phyloP scores from a whole-genome alignment of 208 protist genomes.

The Leptomonas pyrrhocoris region DNA sequence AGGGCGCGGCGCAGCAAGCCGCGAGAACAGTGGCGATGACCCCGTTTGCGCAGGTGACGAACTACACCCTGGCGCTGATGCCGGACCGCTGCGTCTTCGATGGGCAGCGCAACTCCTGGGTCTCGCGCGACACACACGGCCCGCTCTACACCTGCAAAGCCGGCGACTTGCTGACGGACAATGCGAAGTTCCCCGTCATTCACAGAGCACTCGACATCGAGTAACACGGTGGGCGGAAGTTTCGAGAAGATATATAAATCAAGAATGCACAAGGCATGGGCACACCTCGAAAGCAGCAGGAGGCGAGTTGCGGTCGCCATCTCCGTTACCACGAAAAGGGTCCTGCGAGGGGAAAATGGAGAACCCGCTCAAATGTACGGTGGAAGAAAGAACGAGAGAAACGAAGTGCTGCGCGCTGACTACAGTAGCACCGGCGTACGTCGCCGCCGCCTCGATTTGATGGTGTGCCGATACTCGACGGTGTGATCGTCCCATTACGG shows the following conservation, averaged over 20 bases:
- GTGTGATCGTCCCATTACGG: no score
- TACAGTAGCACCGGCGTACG: no score
- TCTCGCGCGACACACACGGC: constrained; percentile 67
- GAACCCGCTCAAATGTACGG: no score
- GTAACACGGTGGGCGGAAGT: constrained; percentile 14
- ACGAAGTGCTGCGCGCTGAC: no score
- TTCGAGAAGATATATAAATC: no score
- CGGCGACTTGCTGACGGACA: constrained; percentile 68
- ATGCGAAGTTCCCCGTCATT: constrained; percentile 68
- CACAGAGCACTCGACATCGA: constrained; percentile 84
- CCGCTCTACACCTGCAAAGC: constrained; percentile 66
- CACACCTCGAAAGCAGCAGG: background rate
- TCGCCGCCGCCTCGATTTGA: no score
- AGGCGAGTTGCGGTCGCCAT: no score
- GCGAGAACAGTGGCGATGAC: constrained; percentile 4
- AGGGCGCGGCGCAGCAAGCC: constrained; percentile 22
- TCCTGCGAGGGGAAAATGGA: no score
- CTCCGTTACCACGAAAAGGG: no score
- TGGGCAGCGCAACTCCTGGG: constrained; percentile 70
- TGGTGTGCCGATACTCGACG: no score
- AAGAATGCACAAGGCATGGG: no score
- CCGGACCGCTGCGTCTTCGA: constrained; percentile 80
- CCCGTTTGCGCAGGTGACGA: constrained; percentile 35
- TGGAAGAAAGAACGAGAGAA: no score
- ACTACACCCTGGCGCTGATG: constrained; percentile 70